These are phyloP conservation scores for Chenopodium quinoa DNA, from an alignment of 148 eudicot species.

Conservation along the genomic window DNA sequence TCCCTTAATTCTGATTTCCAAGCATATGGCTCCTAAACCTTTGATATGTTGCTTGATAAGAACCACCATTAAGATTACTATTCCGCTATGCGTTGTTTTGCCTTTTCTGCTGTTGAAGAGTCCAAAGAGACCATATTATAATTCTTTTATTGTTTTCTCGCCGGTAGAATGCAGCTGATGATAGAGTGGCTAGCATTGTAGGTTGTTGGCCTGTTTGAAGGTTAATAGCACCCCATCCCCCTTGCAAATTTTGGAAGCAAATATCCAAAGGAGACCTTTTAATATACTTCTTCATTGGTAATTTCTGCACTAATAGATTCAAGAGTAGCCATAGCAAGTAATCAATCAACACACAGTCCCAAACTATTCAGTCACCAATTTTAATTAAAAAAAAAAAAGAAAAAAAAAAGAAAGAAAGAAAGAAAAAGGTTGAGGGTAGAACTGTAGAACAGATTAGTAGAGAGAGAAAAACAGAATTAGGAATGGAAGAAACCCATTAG, in stretches of 20 bases:
- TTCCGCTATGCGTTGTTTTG: neutral
- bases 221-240: neutral
- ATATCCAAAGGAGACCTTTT: neutral
- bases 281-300: neutral
- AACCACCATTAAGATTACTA: neutral
- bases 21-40: neutral
- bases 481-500: too few relatives aligned
- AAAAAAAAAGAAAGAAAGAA: too few relatives aligned
- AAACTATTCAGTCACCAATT: neutral
- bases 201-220: neutral
- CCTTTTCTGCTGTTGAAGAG: too few relatives aligned
- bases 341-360: neutral
- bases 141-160: neutral
- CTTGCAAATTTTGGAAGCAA: neutral
- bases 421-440: too few relatives aligned
- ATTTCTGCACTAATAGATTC: neutral
- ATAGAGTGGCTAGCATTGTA: neutral
- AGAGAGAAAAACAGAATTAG: too few relatives aligned
- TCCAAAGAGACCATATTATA: too few relatives aligned
- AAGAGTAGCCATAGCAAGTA: neutral
- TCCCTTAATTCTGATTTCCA: neutral
- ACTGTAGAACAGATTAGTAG: too few relatives aligned
- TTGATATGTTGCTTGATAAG: neutral
- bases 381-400: too few relatives aligned
- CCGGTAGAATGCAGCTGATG: neutral